Percentiles rank a stretch among this genome's conserved stretches.
These are phyloP conservation scores for Coemansia sp. DNA, from an alignment of 192 early-diverging fungal species.

Conservation along the genomic window DNA sequence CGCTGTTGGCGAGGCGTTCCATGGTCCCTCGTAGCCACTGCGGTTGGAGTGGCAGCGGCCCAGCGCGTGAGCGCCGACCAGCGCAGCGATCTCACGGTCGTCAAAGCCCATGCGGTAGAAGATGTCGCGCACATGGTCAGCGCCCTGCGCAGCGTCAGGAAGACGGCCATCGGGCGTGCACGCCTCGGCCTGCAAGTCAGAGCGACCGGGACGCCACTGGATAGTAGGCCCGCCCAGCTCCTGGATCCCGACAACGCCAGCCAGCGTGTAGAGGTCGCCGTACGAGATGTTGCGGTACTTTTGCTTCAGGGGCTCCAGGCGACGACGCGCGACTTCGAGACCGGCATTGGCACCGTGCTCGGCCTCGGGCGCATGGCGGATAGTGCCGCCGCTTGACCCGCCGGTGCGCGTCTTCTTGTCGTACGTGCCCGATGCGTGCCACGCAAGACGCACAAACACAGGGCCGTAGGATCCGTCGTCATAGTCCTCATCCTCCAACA, in stretches of 20 bases:
- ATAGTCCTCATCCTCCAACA: slow-evolving; percentile 73
- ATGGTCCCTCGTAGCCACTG: slow-evolving; percentile 81
- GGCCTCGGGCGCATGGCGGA: slow-evolving; percentile 67
- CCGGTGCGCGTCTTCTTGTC: slow-evolving; percentile 65
- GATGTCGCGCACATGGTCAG: slow-evolving; percentile 69
- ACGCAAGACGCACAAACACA: slow-evolving; percentile 77
- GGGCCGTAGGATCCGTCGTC: slow-evolving; percentile 81
- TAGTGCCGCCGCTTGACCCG: slow-evolving; percentile 74
- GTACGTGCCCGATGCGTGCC: slow-evolving; percentile 84
- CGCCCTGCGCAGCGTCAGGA: slow-evolving; percentile 68
- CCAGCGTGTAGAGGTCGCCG: slow-evolving; percentile 80
- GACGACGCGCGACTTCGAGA: slow-evolving; percentile 66
- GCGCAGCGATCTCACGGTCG: slow-evolving; percentile 80
- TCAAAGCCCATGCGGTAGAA: slow-evolving; percentile 83
- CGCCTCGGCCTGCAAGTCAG: slow-evolving; percentile 38
- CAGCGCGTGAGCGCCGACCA: slow-evolving; percentile 74
- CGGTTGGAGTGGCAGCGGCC: slow-evolving; percentile 75
- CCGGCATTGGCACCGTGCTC: slow-evolving; percentile 75
- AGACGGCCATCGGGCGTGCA: slow-evolving; percentile 75
- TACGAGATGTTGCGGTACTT: slow-evolving; percentile 82
- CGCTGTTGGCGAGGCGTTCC: slow-evolving; percentile 83
- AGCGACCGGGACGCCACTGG: slow-evolving; percentile 72
- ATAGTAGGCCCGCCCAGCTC: slow-evolving; percentile 76
- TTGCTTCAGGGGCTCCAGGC: slow-evolving; percentile 72
- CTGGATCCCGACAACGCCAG: slow-evolving; percentile 74